Evolutionary conservation across 208 protist genomes (phyloP).

Genomic region (Leptomonas seymouri): DNA sequence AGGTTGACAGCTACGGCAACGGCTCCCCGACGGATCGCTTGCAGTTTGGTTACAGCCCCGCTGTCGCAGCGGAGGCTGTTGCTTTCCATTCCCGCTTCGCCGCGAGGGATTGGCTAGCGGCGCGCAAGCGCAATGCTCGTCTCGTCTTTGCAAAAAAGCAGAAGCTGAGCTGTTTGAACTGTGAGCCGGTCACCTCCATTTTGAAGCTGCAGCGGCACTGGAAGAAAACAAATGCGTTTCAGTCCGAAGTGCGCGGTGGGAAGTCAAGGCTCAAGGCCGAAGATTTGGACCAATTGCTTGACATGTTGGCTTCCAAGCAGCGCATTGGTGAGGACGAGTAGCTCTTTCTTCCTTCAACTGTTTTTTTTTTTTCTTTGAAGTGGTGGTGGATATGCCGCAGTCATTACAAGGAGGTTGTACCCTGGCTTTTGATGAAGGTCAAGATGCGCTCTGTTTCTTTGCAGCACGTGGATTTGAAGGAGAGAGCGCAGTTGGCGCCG

Average conservation of each 20-base stretch:
- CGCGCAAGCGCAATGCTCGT: conserved; percentile 33
- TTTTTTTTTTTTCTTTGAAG: not conserved
- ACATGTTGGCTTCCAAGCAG: conserved; percentile 75
- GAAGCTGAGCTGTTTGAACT: conserved; percentile 52
- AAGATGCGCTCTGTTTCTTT: too few relatives aligned
- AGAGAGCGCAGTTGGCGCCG: not conserved
- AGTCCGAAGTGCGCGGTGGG: conserved; percentile 41
- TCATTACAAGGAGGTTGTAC: too few relatives aligned
- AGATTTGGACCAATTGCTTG: conserved; percentile 65
- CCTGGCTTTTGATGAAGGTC: too few relatives aligned
- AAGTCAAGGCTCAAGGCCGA: conserved; percentile 32
- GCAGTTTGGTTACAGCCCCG: conserved; percentile 86
- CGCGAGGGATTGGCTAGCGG: conserved; percentile 46
- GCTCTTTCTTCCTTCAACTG: not conserved
- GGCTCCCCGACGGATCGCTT: conserved; percentile 78
- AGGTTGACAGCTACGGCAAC: conserved; percentile 75
- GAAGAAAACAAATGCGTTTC: conserved; percentile 57
- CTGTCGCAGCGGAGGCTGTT: conserved; percentile 72
- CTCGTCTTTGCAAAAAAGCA: conserved; percentile 57
- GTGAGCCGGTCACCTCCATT: conserved; percentile 72
- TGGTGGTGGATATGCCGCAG: too few relatives aligned
- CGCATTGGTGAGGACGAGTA: conserved; percentile 40
- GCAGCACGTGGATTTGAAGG: too few relatives aligned
- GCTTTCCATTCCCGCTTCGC: conserved; percentile 68
- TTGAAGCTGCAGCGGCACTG: conserved; percentile 86